Conservation (phyloP, 1,139 yeast species). For the Yamadazyma kanchanaburiensis region DNA sequence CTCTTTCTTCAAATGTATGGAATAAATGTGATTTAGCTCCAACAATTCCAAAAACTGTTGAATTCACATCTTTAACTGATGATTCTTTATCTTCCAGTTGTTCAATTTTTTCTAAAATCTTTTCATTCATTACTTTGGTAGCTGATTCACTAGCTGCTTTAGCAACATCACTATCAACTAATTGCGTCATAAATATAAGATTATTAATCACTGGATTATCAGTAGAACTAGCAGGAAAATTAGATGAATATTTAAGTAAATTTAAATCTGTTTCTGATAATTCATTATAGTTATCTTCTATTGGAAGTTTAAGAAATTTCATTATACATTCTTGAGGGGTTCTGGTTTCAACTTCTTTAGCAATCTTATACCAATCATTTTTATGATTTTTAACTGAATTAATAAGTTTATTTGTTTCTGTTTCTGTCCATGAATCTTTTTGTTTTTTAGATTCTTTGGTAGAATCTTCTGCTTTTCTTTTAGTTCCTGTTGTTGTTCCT, state of each 20-base stretch:
- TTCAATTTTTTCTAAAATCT: slow-evolving; percentile 36
- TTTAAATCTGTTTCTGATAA: slow-evolving; percentile 45
- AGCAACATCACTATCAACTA: slow-evolving; percentile 85
- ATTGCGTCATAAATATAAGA: slow-evolving; percentile 77
- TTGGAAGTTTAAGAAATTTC: slow-evolving; percentile 75
- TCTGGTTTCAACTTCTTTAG: slow-evolving; percentile 57
- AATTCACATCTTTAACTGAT: slow-evolving; percentile 43
- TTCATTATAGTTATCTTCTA: slow-evolving; percentile 66
- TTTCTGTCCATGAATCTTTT: slow-evolving; percentile 62
- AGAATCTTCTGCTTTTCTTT: background rate
- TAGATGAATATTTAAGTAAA: slow-evolving; percentile 79
- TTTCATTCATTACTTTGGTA: slow-evolving; percentile 53
- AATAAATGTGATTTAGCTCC: slow-evolving; percentile 85
- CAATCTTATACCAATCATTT: slow-evolving; percentile 74
- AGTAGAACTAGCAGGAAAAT: slow-evolving; percentile 76
- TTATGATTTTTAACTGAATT: slow-evolving; percentile 58
- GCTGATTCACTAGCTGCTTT: slow-evolving; percentile 77
- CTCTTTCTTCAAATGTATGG: slow-evolving; percentile 79
- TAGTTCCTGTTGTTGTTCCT: slow-evolving; percentile 3
- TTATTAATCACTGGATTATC: slow-evolving; percentile 95
- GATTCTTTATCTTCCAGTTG: slow-evolving; percentile 23
- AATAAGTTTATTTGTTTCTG: slow-evolving; percentile 55
- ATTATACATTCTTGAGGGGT: slow-evolving; percentile 81
- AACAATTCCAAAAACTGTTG: slow-evolving; percentile 58
- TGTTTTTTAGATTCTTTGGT: slow-evolving; percentile 27